Base-by-base conservation (phyloP, 2,329 filamentous ascomycete genomes). In the Canariomyces notabilis region DNA sequence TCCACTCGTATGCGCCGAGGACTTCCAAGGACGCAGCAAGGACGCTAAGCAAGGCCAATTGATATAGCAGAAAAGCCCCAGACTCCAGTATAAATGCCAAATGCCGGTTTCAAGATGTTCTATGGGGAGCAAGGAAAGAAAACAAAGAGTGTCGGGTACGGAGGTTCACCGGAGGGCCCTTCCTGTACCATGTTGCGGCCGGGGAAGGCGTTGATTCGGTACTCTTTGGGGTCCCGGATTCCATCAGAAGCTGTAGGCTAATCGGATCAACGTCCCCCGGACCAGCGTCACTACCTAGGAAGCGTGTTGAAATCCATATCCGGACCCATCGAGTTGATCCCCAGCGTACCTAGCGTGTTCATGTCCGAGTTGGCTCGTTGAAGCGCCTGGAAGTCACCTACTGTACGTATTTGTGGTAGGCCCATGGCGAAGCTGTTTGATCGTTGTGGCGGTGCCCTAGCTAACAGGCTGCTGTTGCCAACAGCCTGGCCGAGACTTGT, bases 371-470 rank as follows among this genome's bases (percentile, higher is more conserved):
- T 70, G 9, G 67, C 65, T 32, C 73, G 63, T 46, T 75, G 74
- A 2, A 77, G 55, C 1, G 69, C 67, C 20, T 77, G 74, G 41
- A 76, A 78, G 40, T 76, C 73, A 3, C 67, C 70, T 0, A 74
- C 67, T 1, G 71, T 71, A 37, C 68, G 65, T 46, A 73, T 61
- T 15, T 67, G 66, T 19, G 65, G 66, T 4, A 61, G 57, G 15
- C 62, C 54, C 41, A 71, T 62, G 29, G 65, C 63, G 34, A 68
- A 73, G 41, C 67, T 71, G 29, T 64, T 67, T 1, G 65, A 46
- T 18, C 70, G 61, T 35, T 69, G 67, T 2, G 64, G 59, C 20
- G 23, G 46, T 21, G 64, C 64, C 6, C 67, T 61, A 21, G 62
- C 54, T 43, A 69, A 54, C 44, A 69, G 55, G 34, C 54, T 53